A percentile compares a stretch with the other conserved stretches of the same genome.
Conservation (phyloP, 2,329 filamentous ascomycete genomes). For the Sporothrix brunneoviolacea region DNA sequence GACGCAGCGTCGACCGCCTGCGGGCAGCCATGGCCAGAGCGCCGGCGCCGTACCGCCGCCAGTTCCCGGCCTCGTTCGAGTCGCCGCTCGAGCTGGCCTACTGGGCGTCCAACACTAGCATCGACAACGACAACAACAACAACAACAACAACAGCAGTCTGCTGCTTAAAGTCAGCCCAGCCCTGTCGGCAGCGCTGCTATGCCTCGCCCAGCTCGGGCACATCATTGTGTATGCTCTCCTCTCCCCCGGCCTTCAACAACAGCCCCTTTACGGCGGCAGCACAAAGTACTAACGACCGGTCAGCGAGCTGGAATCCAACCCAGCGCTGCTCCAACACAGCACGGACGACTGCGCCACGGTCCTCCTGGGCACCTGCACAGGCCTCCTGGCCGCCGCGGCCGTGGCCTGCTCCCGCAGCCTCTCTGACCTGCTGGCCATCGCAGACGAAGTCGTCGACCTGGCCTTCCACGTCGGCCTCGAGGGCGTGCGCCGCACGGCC, state of each 20-base stretch:
- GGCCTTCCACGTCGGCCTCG: neutral
- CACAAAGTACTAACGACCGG: too few relatives aligned
- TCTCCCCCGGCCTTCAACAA: too few relatives aligned
- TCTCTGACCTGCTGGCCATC: neutral
- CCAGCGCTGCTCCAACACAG: neutral
- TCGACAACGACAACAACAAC: too few relatives aligned
- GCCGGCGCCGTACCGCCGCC: constrained; percentile 8
- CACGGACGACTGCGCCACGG: neutral
- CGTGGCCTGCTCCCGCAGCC: neutral
- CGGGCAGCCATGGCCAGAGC: constrained; percentile 3
- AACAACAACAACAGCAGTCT: too few relatives aligned
- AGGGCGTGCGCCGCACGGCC: neutral
- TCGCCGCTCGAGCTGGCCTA: constrained; percentile 8
- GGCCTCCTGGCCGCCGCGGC: neutral
- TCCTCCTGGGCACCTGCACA: neutral
- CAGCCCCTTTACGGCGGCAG: too few relatives aligned
- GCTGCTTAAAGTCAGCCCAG: constrained; percentile 5
- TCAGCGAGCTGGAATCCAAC: neutral
- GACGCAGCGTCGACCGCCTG: constrained; percentile 1
- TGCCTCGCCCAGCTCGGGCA: neutral
- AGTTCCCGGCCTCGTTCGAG: constrained; percentile 7
- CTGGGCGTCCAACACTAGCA: constrained; percentile 1
- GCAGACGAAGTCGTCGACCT: neutral
- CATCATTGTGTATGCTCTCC: neutral
- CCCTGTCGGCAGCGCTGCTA: neutral